Conservation (phyloP, 495 filamentous ascomycete genomes). For the Aspergillus hancockii region DNA sequence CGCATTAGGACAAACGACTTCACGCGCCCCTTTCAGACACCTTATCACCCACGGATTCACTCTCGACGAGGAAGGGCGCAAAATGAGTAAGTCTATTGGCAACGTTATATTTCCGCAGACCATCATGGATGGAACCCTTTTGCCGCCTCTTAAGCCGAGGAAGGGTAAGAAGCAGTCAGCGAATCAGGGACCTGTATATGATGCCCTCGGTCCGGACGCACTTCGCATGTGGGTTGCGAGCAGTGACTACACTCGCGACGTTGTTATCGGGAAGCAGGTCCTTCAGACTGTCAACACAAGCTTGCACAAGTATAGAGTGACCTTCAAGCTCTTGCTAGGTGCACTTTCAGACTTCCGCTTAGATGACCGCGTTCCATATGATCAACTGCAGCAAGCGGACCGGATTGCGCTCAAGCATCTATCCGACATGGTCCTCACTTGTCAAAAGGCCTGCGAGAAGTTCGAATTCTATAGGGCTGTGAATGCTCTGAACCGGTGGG, state of each 20-base stretch:
- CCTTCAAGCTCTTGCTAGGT: slow-evolving; percentile 84
- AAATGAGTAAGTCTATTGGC: slow-evolving; percentile 99
- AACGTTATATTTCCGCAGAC: slow-evolving; percentile 80
- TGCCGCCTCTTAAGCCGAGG: slow-evolving; percentile 57
- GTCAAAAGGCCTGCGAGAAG: slow-evolving; percentile 61
- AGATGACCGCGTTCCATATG: slow-evolving; percentile 37
- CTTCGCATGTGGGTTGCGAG: slow-evolving; percentile 91
- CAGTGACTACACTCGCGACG: slow-evolving; percentile 87
- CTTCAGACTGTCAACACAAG: slow-evolving; percentile 71
- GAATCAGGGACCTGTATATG: slow-evolving; percentile 49
- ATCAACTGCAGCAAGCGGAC: slow-evolving; percentile 56
- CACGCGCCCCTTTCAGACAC: slow-evolving; percentile 70
- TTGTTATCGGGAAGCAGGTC: slow-evolving; percentile 73
- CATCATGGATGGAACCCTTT: slow-evolving; percentile 78
- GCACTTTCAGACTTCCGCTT: slow-evolving; percentile 65
- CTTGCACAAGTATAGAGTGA: slow-evolving; percentile 83
- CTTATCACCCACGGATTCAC: slow-evolving; percentile 96
- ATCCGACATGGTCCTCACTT: slow-evolving; percentile 56
- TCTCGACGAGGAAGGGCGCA: slow-evolving; percentile 81
- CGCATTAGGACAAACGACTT: slow-evolving; percentile 37
- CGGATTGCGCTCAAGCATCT: slow-evolving; percentile 78
- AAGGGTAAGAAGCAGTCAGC: slow-evolving; percentile 55
- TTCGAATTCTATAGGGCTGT: slow-evolving; percentile 84
- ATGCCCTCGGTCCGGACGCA: slow-evolving; percentile 74
- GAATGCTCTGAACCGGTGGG: slow-evolving; percentile 71